Evolutionary conservation across 2,329 filamentous ascomycete genomes (phyloP).

Genomic region (Alternaria sp.): DNA sequence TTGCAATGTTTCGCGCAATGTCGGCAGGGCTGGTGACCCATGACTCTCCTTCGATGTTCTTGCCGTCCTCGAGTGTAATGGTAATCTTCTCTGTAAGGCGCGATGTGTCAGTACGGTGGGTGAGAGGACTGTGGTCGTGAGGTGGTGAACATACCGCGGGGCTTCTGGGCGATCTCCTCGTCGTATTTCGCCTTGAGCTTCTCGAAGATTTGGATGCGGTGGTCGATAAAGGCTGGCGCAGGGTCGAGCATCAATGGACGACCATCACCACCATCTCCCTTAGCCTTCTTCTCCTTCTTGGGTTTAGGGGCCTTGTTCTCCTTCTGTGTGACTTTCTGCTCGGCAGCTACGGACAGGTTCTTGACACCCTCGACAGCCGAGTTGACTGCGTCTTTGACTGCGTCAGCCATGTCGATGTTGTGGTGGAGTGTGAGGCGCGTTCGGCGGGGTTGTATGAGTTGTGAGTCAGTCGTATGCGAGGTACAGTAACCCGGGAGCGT

Average conservation of each 20-base stretch:
- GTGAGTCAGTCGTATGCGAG: slow-evolving; percentile 41
- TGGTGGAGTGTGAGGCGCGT: slow-evolving; percentile 29
- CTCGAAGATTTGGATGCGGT: slow-evolving; percentile 88
- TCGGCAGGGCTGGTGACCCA: slow-evolving; percentile 91
- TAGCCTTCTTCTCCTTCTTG: slow-evolving; percentile 60
- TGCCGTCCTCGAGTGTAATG: slow-evolving; percentile 77
- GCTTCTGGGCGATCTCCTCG: slow-evolving; percentile 75
- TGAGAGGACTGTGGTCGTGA: background rate
- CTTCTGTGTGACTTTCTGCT: slow-evolving; percentile 40
- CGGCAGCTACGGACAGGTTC: slow-evolving; percentile 62
- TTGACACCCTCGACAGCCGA: slow-evolving; percentile 67
- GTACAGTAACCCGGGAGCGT: background rate
- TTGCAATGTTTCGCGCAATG: slow-evolving; percentile 82
- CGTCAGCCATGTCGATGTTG: slow-evolving; percentile 57
- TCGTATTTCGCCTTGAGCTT: slow-evolving; percentile 85
- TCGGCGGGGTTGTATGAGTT: slow-evolving; percentile 25
- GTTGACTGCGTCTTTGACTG: slow-evolving; percentile 59
- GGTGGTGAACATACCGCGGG: slow-evolving; percentile 58
- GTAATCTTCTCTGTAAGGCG: slow-evolving; percentile 68
- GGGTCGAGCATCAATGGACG: slow-evolving; percentile 59
- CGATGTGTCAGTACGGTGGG: slow-evolving; percentile 24
- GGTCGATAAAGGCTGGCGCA: slow-evolving; percentile 79
- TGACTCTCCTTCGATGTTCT: slow-evolving; percentile 75
- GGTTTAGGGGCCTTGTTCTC: slow-evolving; percentile 34
- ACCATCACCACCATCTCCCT: slow-evolving; percentile 48